Evolutionary conservation across 129 eudicot species (phyloP).

Genomic region (Pulicaria dysenterica): DNA sequence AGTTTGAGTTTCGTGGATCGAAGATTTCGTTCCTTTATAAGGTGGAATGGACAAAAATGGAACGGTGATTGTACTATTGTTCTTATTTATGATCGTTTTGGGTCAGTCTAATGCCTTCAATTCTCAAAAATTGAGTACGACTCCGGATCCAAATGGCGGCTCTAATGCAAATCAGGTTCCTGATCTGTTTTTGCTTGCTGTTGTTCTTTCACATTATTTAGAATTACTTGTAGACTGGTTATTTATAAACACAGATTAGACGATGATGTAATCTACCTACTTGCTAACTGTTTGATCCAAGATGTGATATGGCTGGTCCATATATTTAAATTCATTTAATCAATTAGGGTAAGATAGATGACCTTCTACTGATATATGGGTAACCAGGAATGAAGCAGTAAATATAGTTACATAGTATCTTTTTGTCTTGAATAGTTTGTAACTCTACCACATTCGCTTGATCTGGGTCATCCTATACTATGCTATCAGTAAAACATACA

Average conservation of each 20-base stretch:
- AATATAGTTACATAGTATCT: background rate
- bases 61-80: slow-evolving; percentile 20
- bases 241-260: background rate
- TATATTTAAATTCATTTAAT: slow-evolving; percentile 5
- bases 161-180: slow-evolving; percentile 30
- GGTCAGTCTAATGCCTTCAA: slow-evolving; percentile 23
- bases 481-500: background rate
- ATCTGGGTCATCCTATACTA: no score
- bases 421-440: no score
- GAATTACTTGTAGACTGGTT: background rate
- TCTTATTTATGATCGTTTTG: slow-evolving; percentile 13
- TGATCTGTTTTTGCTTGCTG: slow-evolving; percentile 6
- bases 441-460: no score
- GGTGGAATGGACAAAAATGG: slow-evolving; percentile 40
- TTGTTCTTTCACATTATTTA: background rate
- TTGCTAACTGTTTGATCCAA: slow-evolving; percentile 22
- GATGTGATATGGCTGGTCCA: slow-evolving; percentile 15
- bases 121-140: slow-evolving; percentile 21
- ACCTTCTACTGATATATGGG: background rate
- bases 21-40: slow-evolving; percentile 14
- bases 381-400: background rate
- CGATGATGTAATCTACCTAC: background rate
- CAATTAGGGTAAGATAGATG: background rate
- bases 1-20: slow-evolving; percentile 24
- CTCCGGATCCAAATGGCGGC: slow-evolving; percentile 15